Evolutionary conservation across 108 stramenopile species (phyloP).

Genomic region (Nitzschia sp.): DNA sequence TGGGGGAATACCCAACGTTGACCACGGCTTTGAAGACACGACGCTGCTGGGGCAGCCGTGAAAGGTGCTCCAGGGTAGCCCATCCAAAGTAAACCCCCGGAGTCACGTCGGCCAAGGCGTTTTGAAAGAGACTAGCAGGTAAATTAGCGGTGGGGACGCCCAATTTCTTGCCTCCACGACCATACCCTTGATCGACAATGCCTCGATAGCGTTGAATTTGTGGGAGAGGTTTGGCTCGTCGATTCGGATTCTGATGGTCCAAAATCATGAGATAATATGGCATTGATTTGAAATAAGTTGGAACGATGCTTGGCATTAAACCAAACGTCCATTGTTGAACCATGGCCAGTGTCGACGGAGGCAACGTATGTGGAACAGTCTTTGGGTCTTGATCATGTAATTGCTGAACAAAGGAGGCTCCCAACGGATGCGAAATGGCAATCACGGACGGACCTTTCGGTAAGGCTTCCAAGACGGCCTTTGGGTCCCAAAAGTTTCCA

Average conservation of each 20-base stretch:
- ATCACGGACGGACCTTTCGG: slow-evolving; percentile 2
- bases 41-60: not conserved
- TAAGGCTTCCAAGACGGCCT: slow-evolving; percentile 14
- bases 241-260: slow-evolving; percentile 3
- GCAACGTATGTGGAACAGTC: slow-evolving; percentile 35
- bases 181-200: slow-evolving; percentile 77
- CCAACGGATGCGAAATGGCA: slow-evolving; percentile 34
- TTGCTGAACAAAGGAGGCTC: slow-evolving; percentile 26
- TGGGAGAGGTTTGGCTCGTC: slow-evolving; percentile 15
- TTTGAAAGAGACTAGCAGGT: slow-evolving; percentile 75
- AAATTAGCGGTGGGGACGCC: slow-evolving; percentile 93
- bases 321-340: slow-evolving; percentile 6
- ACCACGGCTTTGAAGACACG: slow-evolving; percentile 71
- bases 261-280: slow-evolving; percentile 6
- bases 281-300: not conserved
- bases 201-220: slow-evolving; percentile 59
- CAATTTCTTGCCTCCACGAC: slow-evolving; percentile 86
- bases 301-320: not conserved
- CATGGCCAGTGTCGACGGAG: not conserved
- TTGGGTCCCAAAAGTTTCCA: slow-evolving; percentile 36
- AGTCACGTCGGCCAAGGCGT: slow-evolving; percentile 59
- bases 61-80: slow-evolving; percentile 59
- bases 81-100: slow-evolving; percentile 89
- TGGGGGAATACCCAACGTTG: slow-evolving; percentile 91
- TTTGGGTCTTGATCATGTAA: slow-evolving; percentile 25